Evolutionary conservation across 2,329 filamentous ascomycete genomes (phyloP).

Genomic region (Trichoderma atrobrunneum): DNA sequence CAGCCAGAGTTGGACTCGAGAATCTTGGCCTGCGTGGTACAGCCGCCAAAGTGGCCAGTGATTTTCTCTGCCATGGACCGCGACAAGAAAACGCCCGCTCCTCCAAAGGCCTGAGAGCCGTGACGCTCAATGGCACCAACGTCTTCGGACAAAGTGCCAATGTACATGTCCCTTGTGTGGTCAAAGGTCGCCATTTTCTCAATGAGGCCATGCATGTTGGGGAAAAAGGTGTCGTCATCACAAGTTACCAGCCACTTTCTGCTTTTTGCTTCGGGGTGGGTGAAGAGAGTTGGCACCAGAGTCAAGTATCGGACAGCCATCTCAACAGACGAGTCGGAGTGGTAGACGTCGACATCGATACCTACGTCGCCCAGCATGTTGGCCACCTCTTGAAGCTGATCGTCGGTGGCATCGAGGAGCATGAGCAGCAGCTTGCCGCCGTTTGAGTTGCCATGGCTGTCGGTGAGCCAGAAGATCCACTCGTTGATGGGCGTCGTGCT

Average conservation of each 20-base stretch:
- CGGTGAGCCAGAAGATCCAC: conserved; percentile 60
- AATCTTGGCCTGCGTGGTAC: conserved; percentile 50
- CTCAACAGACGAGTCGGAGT: conserved; percentile 50
- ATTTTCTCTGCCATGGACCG: conserved; percentile 47
- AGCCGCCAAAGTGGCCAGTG: conserved; percentile 44
- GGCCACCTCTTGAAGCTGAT: conserved; percentile 49
- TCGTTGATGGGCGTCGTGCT: conserved; percentile 54
- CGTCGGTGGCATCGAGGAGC: conserved; percentile 51
- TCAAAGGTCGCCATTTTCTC: conserved; percentile 53
- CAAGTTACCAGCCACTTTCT: conserved; percentile 62
- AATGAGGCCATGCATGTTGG: conserved; percentile 54
- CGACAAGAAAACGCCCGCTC: conserved; percentile 61
- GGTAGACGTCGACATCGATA: conserved; percentile 57
- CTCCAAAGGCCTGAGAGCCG: conserved; percentile 62
- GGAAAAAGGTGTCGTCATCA: conserved; percentile 66
- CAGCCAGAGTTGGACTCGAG: conserved; percentile 55
- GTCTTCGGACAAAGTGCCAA: conserved; percentile 62
- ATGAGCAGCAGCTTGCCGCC: conserved; percentile 55
- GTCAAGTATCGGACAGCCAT: conserved; percentile 60
- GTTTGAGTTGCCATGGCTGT: conserved; percentile 54
- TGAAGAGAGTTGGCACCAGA: conserved; percentile 53
- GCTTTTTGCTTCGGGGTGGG: conserved; percentile 44
- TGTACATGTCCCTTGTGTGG: conserved; percentile 51
- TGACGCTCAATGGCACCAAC: conserved; percentile 58
- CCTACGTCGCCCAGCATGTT: conserved; percentile 47